Evolutionary conservation across 257 asterid species (phyloP), one percentile per base, ranked within the genome.

Genomic region (Handroanthus guayacan): DNA sequence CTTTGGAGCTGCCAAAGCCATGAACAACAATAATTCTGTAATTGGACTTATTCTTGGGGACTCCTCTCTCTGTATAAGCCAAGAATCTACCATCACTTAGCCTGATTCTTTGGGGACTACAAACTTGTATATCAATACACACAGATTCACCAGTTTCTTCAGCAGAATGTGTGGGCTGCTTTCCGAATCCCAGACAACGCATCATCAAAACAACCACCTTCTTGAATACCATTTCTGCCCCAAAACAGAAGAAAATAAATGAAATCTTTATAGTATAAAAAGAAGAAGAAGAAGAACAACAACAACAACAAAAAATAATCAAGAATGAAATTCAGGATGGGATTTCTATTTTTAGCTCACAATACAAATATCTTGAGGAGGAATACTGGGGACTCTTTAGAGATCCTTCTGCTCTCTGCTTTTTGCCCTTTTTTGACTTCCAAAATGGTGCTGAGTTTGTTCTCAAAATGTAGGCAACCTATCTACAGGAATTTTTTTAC

Each of bases 1-100:
- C 97, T 82, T 92, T 92, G 71, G 92, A 80, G 87, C 98, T 92
- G 50, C 84, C 99, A 81, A 92, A 95, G 69, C 98, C 99, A 86
- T 95, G 98, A 82, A 86, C 96, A 72, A 90, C 72, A 78, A 92
- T 83, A 16, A 95, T 67, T 70, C 84, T 91, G 86, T 82, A 86
- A 71, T 44, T 88, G 75, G 99, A 88, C 62, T 62, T 72, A 48
- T 84, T 70, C 82, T 84, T 91, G 79, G 98, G 89, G 62, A 89
- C 93, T 44, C 99, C 99, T 75, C 89, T 84, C 78, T 92, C 97
- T 41, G 86, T 81, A 81, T 95, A 92, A 75, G 98, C 98, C 89
- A 95, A 72, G 56, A 70, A 74, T 82, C 99, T 92, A 48, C 99
- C 97, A 82, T 95, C 99, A 62, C 85, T 82, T 43, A 95, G 97